Percentiles rank a stretch among this genome's conserved stretches.
Conservation (phyloP, 257 asterid species). For the Solanum pimpinellifolium region DNA sequence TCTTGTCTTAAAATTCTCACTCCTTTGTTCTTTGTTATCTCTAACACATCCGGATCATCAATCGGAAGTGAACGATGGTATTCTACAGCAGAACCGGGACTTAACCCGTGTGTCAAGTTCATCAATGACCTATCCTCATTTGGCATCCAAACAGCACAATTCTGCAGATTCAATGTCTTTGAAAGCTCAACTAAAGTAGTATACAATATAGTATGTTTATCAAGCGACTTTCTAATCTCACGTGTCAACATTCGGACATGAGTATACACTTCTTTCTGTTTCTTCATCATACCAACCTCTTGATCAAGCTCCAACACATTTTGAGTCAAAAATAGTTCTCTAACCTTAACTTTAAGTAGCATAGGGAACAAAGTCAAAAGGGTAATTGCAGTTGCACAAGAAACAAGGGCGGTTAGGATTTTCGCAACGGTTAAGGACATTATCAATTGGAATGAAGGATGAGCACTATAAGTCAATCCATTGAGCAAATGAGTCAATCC, state of each 20-base stretch:
- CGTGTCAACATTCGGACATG: conserved; percentile 34
- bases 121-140: conserved; percentile 17
- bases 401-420: conserved; percentile 31
- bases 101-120: conserved; percentile 34
- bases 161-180: conserved; percentile 28
- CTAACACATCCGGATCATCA: conserved; percentile 27
- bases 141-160: conserved; percentile 47
- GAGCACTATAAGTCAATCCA: conserved; percentile 24
- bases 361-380: conserved; percentile 28
- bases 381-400: conserved; percentile 39
- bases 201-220: conserved; percentile 28
- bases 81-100: conserved; percentile 10
- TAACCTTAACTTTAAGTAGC: conserved; percentile 28
- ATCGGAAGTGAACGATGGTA: conserved; percentile 10
- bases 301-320: conserved; percentile 35
- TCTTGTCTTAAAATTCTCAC: conserved; percentile 26
- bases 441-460: conserved; percentile 28
- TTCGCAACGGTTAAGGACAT: conserved; percentile 27
- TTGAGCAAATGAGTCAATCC: conserved; percentile 36
- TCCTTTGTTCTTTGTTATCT: conserved; percentile 19
- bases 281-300: conserved; percentile 35
- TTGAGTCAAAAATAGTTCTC: conserved; percentile 30
- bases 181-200: conserved; percentile 41
- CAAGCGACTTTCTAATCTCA: conserved; percentile 33
- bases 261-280: conserved; percentile 27